Evolutionary conservation across 1,284 basidiomycete species (phyloP).

Genomic region (Baeospora myosura): DNA sequence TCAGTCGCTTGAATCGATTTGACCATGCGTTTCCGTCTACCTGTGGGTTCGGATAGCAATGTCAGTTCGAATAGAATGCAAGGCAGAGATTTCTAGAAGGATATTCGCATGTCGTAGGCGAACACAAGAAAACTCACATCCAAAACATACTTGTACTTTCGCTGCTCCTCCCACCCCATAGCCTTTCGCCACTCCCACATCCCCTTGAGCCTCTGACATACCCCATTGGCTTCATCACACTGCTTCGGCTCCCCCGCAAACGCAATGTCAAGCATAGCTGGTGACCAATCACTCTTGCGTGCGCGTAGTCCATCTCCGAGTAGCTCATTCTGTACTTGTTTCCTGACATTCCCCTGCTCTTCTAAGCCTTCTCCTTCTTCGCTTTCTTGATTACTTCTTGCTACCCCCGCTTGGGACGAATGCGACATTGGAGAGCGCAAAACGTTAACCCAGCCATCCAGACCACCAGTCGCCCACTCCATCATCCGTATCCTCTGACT

Average conservation of each 20-base stretch:
- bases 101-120: no score
- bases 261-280: conserved; percentile 43
- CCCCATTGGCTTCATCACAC: conserved; percentile 34
- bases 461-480: conserved; percentile 24
- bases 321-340: no score
- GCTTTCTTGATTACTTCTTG: no score
- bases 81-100: no score
- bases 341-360: no score
- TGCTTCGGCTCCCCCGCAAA: conserved; percentile 39
- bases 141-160: conserved; percentile 52
- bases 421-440: not conserved
- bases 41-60: conserved; percentile 22
- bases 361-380: no score
- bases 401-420: conserved; percentile 9
- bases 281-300: conserved; percentile 26
- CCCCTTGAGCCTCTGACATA: conserved; percentile 34
- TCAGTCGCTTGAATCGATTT: conserved; percentile 58
- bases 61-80: not conserved
- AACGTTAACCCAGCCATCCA: conserved; percentile 12
- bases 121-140: conserved; percentile 39
- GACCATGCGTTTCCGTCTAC: conserved; percentile 68
- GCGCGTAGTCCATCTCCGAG: no score
- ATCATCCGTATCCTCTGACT: conserved; percentile 27
- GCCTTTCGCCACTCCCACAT: conserved; percentile 35
- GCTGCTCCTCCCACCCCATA: conserved; percentile 32